Base-by-base conservation (phyloP, 1,284 basidiomycete genomes). In the Sanghuangporus baumii region DNA sequence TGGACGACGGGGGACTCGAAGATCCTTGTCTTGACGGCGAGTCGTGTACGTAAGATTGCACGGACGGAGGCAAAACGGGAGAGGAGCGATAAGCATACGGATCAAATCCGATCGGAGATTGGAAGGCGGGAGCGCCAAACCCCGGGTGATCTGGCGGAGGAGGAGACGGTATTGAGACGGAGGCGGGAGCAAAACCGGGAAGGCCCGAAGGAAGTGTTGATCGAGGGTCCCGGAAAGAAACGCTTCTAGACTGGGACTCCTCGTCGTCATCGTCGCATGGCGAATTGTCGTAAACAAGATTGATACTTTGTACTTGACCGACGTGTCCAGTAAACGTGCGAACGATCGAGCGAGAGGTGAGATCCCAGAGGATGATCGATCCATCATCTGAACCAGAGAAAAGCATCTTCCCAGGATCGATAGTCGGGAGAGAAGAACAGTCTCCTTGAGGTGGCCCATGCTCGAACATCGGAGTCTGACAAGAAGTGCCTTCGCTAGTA, bases 361-460 rank as follows among this genome's bases (percentile, higher is more conserved):
- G 82, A 75, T 99, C 95, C 96, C 96, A 99, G 2, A 99, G 83
- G 63, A 90, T 89, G 74, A 99, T 94, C 3, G 90, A 88, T 36
- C 91, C 89, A 71, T 99, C 97, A 73, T 99, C 96, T 6, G 94
- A 96, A 1, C 93, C 94, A 6, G 95, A 98, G 78, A 99, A 98
- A 40, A 99, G 81, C 88, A 96, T 94, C 75, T 95, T 94, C 51
- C 93, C 92, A 1, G 85, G 81, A 65, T 91, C 86, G 63, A 94
- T 87, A 57, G 82, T 78, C 14, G 79, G 77, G 20, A 76, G 73
- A 57, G 73, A 70, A 55, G 71, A 68, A 31, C 69, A 66, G 23
- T 67, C 68, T 55, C 63, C 54, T 18, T 54, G 52, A 18, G 73
- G 71, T 26, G 70, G 68, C 38, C 72, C 66, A 26, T 70, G 68